Percentiles rank a stretch among this genome's conserved stretches.
These are phyloP conservation scores for Colletotrichum cordylinicola DNA, from an alignment of 2,329 filamentous ascomycete species.

Conservation along the genomic window DNA sequence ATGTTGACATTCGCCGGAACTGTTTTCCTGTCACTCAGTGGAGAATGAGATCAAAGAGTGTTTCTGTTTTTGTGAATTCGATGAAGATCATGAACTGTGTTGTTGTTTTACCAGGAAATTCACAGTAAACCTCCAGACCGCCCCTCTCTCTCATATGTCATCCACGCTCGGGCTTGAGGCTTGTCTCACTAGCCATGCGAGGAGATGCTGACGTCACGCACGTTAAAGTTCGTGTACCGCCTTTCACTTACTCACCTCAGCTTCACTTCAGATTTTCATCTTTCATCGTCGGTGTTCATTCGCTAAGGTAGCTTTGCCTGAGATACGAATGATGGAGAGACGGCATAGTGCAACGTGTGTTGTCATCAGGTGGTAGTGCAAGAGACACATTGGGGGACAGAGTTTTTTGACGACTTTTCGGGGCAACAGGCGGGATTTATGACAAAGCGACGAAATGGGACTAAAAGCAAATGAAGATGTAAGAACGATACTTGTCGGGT, in stretches of 20 bases:
- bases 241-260: background rate
- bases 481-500: background rate
- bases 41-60: rapidly evolving
- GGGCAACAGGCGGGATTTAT: background rate
- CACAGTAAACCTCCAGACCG: background rate
- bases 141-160: background rate
- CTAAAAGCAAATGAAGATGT: background rate
- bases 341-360: rapidly evolving
- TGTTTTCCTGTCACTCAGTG: background rate
- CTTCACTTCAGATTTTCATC: background rate
- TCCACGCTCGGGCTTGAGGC: background rate
- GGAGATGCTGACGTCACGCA: background rate
- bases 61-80: background rate
- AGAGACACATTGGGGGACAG: background rate
- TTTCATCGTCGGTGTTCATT: background rate
- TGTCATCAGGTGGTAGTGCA: background rate
- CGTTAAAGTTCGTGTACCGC: background rate
- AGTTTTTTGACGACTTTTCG: background rate
- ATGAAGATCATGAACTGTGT: background rate
- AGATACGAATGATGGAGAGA: background rate
- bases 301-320: rapidly evolving
- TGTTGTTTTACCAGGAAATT: background rate
- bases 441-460: background rate
- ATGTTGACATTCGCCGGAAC: background rate
- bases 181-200: background rate